Evolutionary conservation across 352 stramenopile species (phyloP).

Genomic region (Pythium volutum): DNA sequence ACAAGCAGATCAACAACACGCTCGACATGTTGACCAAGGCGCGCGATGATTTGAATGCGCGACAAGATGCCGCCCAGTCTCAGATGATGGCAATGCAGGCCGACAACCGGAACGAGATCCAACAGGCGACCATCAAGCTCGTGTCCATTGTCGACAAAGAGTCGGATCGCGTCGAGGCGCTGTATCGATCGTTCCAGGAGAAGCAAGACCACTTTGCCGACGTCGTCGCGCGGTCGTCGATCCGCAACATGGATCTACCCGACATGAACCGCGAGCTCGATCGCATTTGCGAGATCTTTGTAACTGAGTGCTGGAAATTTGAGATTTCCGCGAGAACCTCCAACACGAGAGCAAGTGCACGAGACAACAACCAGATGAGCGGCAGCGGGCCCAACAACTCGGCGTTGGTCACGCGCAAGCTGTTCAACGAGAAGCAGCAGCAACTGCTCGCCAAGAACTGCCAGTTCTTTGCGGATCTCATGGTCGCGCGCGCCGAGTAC

Average conservation of each 20-base stretch:
- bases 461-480: slow-evolving; percentile 78
- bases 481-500: slow-evolving; percentile 73
- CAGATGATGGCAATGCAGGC: slow-evolving; percentile 69
- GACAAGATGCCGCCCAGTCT: slow-evolving; percentile 55
- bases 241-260: slow-evolving; percentile 77
- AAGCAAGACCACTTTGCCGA: slow-evolving; percentile 83
- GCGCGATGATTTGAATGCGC: slow-evolving; percentile 45
- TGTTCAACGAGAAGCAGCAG: slow-evolving; percentile 82
- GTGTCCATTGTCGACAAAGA: slow-evolving; percentile 78
- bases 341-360: slow-evolving; percentile 43
- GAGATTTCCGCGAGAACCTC: slow-evolving; percentile 65
- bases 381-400: slow-evolving; percentile 13
- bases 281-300: slow-evolving; percentile 71
- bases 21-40: slow-evolving; percentile 41
- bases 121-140: slow-evolving; percentile 54
- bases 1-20: slow-evolving; percentile 36
- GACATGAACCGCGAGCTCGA: slow-evolving; percentile 84
- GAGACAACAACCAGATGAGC: slow-evolving; percentile 47
- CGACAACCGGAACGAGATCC: slow-evolving; percentile 74
- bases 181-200: slow-evolving; percentile 78
- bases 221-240: slow-evolving; percentile 67
- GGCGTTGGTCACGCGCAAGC: slow-evolving; percentile 35
- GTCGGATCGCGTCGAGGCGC: slow-evolving; percentile 68
- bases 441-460: slow-evolving; percentile 74
- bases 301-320: slow-evolving; percentile 86